Evolutionary conservation across 495 filamentous ascomycete species (phyloP), one percentile per base, ranked within the genome.

Genomic region (Aspergillus carlsbadensis): DNA sequence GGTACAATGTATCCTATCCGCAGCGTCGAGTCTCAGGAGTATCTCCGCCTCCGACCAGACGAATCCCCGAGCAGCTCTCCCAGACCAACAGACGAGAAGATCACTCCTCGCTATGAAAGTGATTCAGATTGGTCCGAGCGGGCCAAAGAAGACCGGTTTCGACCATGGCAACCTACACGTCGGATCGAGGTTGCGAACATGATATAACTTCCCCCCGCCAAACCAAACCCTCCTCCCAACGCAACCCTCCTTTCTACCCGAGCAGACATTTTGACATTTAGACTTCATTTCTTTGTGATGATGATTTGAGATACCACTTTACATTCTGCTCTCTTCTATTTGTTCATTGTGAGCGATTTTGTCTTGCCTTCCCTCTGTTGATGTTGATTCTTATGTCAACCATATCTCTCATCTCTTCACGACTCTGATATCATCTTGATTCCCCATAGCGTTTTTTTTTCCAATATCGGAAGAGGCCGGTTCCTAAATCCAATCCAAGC

Each of bases 1-100:
- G 66, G 65, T 4, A 68, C 68, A 1, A 71, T 74, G 65, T 72
- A 76, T 34, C 74, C 75, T 0, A 70, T 71, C 10, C 69, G 65
- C 10, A 70, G 51, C 18, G 48, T 60, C 0, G 70, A 76, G 20
- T 74, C 74, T 0, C 63, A 69, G 34, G 71, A 78, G 20, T 68
- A 71, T 29, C 22, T 70, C 4, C 68, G 70, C 6, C 54, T 73
- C 26, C 63, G 70, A 6, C 62, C 61, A 1, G 66, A 62, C 6
- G 61, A 61, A 15, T 65, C 66, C 14, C 48, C 39, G 14, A 51
- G 15, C 15, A 51, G 31, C 10, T 60, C 61, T 11, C 47, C 62
- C 5, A 29, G 43, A 15, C 52, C 34, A 5, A 54, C 52, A 11
- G 48, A 54, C 21, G 57, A 54, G n/a, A 55, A 52, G 34, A 29